A percentile compares a stretch with the other conserved stretches of the same genome.
These are phyloP conservation scores for Heritiera littoralis DNA, from an alignment of 345 rosid species.

Conservation along the genomic window DNA sequence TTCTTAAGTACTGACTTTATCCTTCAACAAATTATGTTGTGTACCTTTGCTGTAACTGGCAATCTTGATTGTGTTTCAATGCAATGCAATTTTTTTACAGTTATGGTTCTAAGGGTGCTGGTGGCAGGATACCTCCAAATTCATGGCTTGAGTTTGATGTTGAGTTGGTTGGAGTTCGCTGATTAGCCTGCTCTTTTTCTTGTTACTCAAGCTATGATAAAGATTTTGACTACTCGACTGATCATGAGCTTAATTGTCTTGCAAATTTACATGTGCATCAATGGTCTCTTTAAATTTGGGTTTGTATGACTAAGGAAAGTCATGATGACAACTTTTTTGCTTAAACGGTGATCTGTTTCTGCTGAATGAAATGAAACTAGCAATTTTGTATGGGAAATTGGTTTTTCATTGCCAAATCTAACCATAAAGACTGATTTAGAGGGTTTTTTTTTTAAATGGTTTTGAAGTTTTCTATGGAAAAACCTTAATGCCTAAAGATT, in stretches of 20 bases:
- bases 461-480: too few species aligned
- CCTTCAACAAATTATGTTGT: not conserved
- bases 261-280: not conserved
- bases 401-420: too few species aligned
- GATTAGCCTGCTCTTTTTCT: not conserved
- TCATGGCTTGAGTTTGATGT: conserved; percentile 70
- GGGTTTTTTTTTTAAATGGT: too few species aligned
- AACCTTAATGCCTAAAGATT: too few species aligned
- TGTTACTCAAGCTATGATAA: not conserved
- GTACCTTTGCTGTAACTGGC: not conserved
- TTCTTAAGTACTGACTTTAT: not conserved
- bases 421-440: too few species aligned
- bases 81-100: conserved; percentile 27
- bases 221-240: not conserved
- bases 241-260: too few species aligned
- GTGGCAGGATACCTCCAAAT: conserved; percentile 50
- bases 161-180: conserved; percentile 53
- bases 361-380: not conserved
- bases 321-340: not conserved
- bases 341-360: not conserved
- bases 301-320: not conserved
- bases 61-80: not conserved
- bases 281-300: not conserved
- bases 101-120: conserved; percentile 51
- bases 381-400: not conserved